These are phyloP conservation scores for Neonectria magnoliae DNA, from an alignment of 2,329 filamentous ascomycete species.

Conservation along the genomic window DNA sequence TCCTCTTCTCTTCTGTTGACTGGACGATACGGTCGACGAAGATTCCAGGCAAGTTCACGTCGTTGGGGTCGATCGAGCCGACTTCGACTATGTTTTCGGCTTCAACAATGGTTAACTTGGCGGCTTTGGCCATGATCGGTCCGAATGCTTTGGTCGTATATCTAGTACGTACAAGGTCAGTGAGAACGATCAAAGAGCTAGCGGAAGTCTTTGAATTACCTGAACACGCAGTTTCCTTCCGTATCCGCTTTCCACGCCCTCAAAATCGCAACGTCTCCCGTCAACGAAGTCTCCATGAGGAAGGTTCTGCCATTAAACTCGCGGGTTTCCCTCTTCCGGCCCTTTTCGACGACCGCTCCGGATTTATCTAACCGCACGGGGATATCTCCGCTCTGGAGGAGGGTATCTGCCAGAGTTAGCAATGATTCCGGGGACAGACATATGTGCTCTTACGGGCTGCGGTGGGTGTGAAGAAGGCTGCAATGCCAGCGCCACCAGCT, in stretches of 20 bases:
- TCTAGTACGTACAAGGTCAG: constrained; percentile 42
- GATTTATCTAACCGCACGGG: constrained; percentile 69
- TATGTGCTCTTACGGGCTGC: constrained; percentile 64
- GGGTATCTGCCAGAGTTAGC: constrained; percentile 59
- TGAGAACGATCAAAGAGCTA: not conserved
- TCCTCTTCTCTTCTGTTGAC: constrained; percentile 74
- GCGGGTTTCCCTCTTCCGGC: constrained; percentile 74
- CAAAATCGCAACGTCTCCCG: constrained; percentile 80
- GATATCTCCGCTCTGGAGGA: constrained; percentile 75
- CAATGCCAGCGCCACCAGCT: constrained; percentile 79
- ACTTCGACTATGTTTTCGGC: constrained; percentile 84
- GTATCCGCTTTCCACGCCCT: constrained; percentile 81
- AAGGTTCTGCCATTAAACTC: constrained; percentile 78
- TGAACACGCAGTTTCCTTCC: constrained; percentile 82
- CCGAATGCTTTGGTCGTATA: constrained; percentile 81
- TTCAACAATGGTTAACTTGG: constrained; percentile 81
- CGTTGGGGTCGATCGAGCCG: constrained; percentile 77
- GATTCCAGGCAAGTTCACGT: constrained; percentile 83
- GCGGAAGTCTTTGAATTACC: constrained; percentile 52
- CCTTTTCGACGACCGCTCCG: constrained; percentile 70
- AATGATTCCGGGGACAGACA: not conserved
- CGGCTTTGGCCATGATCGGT: constrained; percentile 83
- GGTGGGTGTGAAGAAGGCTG: constrained; percentile 83
- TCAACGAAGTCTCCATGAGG: constrained; percentile 80
- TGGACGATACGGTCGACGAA: constrained; percentile 85